Percentiles rank a stretch among this genome's conserved stretches.
phyloP scores from a whole-genome alignment of 1,284 basidiomycete genomes.

The Leccinum solheimii region DNA sequence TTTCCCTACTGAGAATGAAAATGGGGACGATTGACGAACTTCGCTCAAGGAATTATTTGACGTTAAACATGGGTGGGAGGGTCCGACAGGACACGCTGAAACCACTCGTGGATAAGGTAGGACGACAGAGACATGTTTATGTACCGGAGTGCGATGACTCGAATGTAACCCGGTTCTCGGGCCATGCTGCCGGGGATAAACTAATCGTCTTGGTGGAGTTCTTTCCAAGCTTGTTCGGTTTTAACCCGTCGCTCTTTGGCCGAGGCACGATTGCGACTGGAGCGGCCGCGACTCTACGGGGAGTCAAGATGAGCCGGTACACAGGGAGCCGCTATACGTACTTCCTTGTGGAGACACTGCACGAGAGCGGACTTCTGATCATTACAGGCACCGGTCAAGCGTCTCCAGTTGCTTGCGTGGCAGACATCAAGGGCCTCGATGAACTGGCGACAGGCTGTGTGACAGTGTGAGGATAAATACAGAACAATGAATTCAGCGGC shows the following conservation, averaged over 20 bases:
- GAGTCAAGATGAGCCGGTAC: not conserved
- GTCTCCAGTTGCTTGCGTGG: conserved; percentile 60
- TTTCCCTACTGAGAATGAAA: not conserved
- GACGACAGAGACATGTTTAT: not conserved
- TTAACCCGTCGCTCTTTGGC: conserved; percentile 62
- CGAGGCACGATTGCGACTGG: conserved; percentile 65
- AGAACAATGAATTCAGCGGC: not conserved
- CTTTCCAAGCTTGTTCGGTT: conserved; percentile 60
- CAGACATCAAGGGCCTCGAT: conserved; percentile 72
- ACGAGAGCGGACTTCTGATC: conserved; percentile 69
- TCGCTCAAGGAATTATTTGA: not conserved
- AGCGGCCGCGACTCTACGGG: conserved; percentile 64
- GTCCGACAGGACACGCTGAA: conserved; percentile 9
- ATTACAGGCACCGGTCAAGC: conserved; percentile 74
- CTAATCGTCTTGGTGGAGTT: conserved; percentile 53
- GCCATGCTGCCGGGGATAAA: not conserved
- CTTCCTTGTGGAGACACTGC: conserved; percentile 76
- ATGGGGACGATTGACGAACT: not conserved
- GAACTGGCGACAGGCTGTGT: conserved; percentile 67
- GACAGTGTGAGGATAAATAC: conserved; percentile 6
- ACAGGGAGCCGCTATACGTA: conserved; percentile 34
- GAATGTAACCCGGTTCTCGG: not conserved
- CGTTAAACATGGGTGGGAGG: not conserved
- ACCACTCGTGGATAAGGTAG: not conserved
- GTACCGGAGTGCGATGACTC: not conserved